Evolutionary conservation across 2,329 filamentous ascomycete species (phyloP).

Genomic region (Pseudogymnoascus sp.): DNA sequence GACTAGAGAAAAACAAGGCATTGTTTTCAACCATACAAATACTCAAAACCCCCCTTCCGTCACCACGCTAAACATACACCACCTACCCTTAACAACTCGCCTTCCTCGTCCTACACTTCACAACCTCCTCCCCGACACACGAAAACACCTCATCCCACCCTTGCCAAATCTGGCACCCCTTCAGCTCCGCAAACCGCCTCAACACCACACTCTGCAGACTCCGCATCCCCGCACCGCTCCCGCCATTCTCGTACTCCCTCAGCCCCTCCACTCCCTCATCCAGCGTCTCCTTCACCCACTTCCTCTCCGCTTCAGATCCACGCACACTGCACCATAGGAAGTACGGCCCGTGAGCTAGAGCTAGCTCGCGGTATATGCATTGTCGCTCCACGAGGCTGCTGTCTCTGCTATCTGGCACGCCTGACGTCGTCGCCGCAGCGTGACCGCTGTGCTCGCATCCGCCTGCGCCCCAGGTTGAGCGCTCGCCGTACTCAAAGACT

Average conservation of each 20-base stretch:
- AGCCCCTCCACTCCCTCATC: slow-evolving; percentile 2
- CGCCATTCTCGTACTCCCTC: background rate
- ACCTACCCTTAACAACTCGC: background rate
- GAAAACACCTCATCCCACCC: slow-evolving; percentile 1
- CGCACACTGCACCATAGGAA: background rate
- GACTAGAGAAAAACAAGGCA: background rate
- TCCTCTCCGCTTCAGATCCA: background rate
- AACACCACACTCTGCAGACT: background rate
- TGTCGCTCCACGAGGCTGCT: background rate
- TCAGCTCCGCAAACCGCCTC: background rate
- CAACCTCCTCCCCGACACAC: background rate
- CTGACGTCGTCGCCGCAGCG: background rate
- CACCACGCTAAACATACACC: background rate
- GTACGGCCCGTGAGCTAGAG: background rate
- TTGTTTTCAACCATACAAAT: background rate
- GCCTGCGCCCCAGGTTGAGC: background rate
- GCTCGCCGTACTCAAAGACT: background rate
- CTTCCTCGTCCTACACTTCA: background rate
- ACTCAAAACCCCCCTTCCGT: background rate
- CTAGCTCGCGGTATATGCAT: background rate
- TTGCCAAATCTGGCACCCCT: background rate
- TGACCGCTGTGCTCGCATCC: background rate
- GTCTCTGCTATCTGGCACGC: background rate
- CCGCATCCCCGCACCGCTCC: background rate
- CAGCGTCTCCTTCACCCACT: background rate